Evolutionary conservation across 1,284 basidiomycete species (phyloP).

Genomic region (Trametes versicolor): DNA sequence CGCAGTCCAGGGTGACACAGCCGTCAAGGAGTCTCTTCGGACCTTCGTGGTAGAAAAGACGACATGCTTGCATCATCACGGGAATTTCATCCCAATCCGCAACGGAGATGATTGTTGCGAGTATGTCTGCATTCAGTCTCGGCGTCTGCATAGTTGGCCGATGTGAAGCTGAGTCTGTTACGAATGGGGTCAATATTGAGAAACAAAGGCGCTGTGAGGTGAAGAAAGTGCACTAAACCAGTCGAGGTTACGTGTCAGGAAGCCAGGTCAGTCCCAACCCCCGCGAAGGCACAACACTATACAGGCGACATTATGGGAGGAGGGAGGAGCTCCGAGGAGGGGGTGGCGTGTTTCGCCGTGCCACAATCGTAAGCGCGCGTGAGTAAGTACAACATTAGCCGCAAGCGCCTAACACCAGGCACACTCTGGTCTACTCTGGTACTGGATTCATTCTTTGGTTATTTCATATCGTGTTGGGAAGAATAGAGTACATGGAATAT

Average conservation of each 20-base stretch:
- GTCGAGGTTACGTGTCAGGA: not conserved
- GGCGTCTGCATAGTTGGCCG: not conserved
- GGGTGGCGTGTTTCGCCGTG: not conserved
- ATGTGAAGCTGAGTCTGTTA: not conserved
- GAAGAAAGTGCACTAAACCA: not conserved
- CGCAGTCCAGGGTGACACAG: not conserved
- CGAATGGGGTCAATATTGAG: too few relatives aligned
- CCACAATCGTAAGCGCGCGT: not conserved
- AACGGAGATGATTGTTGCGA: not conserved
- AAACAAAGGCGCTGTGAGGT: not conserved
- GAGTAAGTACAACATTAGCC: not conserved
- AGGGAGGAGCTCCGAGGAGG: not conserved
- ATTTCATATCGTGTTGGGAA: too few relatives aligned
- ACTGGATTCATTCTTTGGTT: too few relatives aligned
- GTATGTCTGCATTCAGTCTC: conserved; percentile 2
- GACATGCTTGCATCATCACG: conserved; percentile 14
- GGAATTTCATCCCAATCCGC: not conserved
- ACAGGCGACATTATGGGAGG: not conserved
- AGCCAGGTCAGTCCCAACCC: not conserved
- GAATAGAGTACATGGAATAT: too few relatives aligned
- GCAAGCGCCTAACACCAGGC: too few relatives aligned
- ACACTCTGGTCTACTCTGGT: too few relatives aligned
- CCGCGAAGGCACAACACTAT: not conserved
- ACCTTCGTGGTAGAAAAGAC: conserved; percentile 20
- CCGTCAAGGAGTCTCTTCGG: conserved; percentile 11